Conservation (phyloP, 228 moss, liverwort and hornwort genomes). For the Sphagnum magellanicum region DNA sequence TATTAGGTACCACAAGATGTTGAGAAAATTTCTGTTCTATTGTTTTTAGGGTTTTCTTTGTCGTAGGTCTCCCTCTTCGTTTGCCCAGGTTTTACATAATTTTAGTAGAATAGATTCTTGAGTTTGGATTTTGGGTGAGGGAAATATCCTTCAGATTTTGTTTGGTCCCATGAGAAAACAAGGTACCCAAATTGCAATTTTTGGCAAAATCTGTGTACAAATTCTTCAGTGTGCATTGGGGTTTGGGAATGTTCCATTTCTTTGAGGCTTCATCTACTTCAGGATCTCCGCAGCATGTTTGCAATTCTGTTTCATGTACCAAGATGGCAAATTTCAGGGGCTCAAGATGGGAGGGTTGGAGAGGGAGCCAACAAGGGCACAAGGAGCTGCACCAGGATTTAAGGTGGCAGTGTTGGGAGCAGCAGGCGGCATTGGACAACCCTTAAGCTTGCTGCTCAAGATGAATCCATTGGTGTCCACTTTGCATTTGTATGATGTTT, state of each 20-base stretch:
- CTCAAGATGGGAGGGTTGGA: conserved; percentile 34
- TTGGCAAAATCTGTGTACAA: neutral
- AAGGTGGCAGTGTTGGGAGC: conserved; percentile 94
- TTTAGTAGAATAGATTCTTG: neutral
- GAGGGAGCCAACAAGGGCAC: conserved; percentile 69
- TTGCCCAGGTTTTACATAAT: too few species aligned
- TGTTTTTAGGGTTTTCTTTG: too few species aligned
- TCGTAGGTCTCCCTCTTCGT: too few species aligned
- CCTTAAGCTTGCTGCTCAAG: conserved; percentile 80
- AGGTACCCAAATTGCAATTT: neutral
- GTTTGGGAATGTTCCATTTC: neutral
- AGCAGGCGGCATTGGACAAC: conserved; percentile 95
- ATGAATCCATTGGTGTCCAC: conserved; percentile 83
- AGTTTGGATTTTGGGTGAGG: neutral
- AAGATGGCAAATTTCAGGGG: conserved; percentile 33
- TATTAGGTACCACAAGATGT: conserved; percentile 5
- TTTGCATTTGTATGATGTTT: conserved; percentile 94
- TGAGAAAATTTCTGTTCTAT: conserved; percentile 7
- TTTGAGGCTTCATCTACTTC: neutral
- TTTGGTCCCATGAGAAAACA: neutral
- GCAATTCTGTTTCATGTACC: too few species aligned
- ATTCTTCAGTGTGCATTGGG: neutral
- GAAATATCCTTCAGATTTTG: neutral
- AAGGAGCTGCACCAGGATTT: conserved; percentile 81
- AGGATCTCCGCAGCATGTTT: neutral